Evolutionary conservation across 2,329 filamentous ascomycete genomes (phyloP).

Genomic region (Pyricularia grisea): DNA sequence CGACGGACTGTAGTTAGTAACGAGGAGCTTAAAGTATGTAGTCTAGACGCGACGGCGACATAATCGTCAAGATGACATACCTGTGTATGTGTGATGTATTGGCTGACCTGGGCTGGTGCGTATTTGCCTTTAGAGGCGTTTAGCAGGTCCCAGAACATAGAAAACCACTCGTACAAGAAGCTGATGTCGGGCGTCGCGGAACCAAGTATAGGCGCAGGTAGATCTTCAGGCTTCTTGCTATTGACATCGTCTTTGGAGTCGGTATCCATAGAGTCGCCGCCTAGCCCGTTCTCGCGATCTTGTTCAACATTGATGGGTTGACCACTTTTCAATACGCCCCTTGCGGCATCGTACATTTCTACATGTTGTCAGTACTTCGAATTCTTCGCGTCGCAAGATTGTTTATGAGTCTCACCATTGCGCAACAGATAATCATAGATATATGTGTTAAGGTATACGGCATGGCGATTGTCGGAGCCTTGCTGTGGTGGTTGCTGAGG

Average conservation of each 20-base stretch:
- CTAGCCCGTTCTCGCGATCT: slow-evolving; percentile 58
- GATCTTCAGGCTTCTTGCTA: slow-evolving; percentile 65
- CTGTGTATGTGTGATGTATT: slow-evolving; percentile 77
- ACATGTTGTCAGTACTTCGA: neutral
- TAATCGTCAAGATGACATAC: slow-evolving; percentile 35
- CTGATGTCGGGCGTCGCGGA: slow-evolving; percentile 59
- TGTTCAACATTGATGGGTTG: slow-evolving; percentile 59
- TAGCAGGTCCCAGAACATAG: slow-evolving; percentile 94
- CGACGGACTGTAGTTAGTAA: neutral
- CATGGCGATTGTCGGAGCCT: neutral
- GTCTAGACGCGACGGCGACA: neutral
- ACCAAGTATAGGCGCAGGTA: slow-evolving; percentile 65
- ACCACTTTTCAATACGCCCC: slow-evolving; percentile 58
- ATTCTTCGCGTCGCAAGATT: neutral
- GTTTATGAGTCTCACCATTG: neutral
- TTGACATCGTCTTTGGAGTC: slow-evolving; percentile 72
- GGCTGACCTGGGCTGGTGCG: slow-evolving; percentile 52
- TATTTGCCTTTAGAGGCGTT: slow-evolving; percentile 68
- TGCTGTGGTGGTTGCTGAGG: slow-evolving; percentile 1
- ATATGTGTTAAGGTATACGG: slow-evolving; percentile 58
- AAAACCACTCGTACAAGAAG: slow-evolving; percentile 97
- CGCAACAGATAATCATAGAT: slow-evolving; percentile 90
- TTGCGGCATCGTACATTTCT: slow-evolving; percentile 69
- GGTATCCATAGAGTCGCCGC: slow-evolving; percentile 71
- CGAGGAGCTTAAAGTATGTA: neutral